Conservation (phyloP, 2,329 filamentous ascomycete genomes). For the Xylariaceae sp. region DNA sequence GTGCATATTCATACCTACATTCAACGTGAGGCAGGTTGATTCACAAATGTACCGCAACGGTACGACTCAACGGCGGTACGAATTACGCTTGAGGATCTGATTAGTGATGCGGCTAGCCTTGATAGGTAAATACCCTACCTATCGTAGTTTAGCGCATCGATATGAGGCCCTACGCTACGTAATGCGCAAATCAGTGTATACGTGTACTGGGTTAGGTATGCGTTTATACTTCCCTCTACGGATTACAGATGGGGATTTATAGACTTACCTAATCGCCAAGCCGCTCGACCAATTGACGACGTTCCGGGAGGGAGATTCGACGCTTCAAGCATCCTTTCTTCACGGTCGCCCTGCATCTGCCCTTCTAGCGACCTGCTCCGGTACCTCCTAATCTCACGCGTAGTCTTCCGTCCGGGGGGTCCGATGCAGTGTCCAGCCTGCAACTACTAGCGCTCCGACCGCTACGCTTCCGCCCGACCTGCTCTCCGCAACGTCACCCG, state of each 20-base stretch:
- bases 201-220: background rate
- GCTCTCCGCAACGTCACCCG: constrained; percentile 15
- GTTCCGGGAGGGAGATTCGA: constrained; percentile 1
- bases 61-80: background rate
- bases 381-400: background rate
- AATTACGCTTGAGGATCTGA: background rate
- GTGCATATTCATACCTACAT: too few relatives aligned
- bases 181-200: background rate
- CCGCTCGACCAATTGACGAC: constrained; percentile 7
- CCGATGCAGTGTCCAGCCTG: constrained; percentile 25
- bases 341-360: background rate
- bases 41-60: too few relatives aligned
- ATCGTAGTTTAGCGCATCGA: background rate
- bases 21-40: too few relatives aligned
- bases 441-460: constrained; percentile 23
- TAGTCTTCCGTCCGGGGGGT: background rate
- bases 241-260: background rate
- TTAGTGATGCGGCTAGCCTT: background rate
- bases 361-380: background rate
- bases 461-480: constrained; percentile 13
- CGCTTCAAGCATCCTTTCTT: background rate
- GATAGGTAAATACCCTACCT: background rate
- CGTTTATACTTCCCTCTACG: background rate
- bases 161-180: background rate
- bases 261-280: constrained; percentile 1